Evolutionary conservation across 2,329 filamentous ascomycete genomes (phyloP).

Genomic region (Arthroderma sp.): DNA sequence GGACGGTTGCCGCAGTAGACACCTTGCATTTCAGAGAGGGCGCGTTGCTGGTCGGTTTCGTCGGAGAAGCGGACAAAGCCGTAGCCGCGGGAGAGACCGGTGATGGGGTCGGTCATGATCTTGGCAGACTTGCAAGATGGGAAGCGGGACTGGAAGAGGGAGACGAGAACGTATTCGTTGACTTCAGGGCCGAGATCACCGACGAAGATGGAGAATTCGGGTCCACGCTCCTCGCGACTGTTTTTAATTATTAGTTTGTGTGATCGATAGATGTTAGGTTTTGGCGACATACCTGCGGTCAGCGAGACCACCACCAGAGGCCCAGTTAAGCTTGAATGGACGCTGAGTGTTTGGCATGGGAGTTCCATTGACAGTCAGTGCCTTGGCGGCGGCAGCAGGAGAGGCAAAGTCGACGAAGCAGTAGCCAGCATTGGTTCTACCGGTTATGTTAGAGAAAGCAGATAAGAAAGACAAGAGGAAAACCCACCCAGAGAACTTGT

Average conservation of each 20-base stretch:
- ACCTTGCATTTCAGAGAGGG: constrained; percentile 94
- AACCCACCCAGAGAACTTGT: constrained; percentile 99
- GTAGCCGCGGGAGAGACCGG: constrained; percentile 92
- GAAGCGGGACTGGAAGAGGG: constrained; percentile 92
- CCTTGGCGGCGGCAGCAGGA: constrained; percentile 78
- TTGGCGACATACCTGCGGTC: constrained; percentile 71
- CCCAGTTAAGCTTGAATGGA: constrained; percentile 99
- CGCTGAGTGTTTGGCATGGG: constrained; percentile 87
- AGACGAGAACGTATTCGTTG: constrained; percentile 95
- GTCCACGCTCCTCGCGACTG: constrained; percentile 79
- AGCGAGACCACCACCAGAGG: constrained; percentile 85
- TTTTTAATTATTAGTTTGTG: too few species aligned
- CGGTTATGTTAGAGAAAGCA: constrained; percentile 18
- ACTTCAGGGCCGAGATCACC: constrained; percentile 96
- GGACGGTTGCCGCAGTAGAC: constrained; percentile 98
- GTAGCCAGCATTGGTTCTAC: constrained; percentile 82
- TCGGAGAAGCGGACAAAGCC: constrained; percentile 96
- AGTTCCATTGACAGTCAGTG: constrained; percentile 75
- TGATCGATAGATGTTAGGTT: too few species aligned
- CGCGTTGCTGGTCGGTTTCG: constrained; percentile 90
- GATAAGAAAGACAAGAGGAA: constrained; percentile 26
- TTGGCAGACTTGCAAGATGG: constrained; percentile 97
- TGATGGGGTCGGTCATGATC: constrained; percentile 99
- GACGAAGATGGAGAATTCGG: constrained; percentile 95
- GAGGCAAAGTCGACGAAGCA: constrained; percentile 91